Percentiles rank a stretch among this genome's conserved stretches.
Evolutionary conservation across 1,284 basidiomycete genomes (phyloP).

Genomic region (Tetrapyrgos nigripes): DNA sequence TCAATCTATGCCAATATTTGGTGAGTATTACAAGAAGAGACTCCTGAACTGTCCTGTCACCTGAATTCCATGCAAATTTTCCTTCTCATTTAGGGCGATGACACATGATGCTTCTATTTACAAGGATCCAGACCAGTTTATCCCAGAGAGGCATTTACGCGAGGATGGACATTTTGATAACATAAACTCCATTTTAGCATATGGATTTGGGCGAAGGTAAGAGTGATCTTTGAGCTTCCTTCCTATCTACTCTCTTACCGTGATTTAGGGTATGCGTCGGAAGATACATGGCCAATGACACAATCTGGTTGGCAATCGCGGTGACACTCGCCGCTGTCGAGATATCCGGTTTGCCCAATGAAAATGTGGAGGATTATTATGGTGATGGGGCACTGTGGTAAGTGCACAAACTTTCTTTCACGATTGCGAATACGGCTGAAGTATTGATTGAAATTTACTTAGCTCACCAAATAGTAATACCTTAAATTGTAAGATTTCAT

Average conservation of each 20-base stretch:
- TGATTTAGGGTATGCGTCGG: constrained; percentile 3
- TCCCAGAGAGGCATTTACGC: constrained; percentile 2
- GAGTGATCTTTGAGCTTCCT: not conserved
- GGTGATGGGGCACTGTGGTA: too few species aligned
- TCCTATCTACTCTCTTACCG: not conserved
- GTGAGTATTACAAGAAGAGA: not conserved
- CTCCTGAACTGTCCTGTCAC: not conserved
- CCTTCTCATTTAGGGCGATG: constrained; percentile 6
- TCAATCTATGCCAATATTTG: not conserved
- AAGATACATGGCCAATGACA: constrained; percentile 6
- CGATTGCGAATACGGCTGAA: too few species aligned
- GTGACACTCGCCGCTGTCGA: constrained; percentile 4
- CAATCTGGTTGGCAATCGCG: constrained; percentile 18
- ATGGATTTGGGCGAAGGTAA: constrained; percentile 7
- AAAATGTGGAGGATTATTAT: not conserved
- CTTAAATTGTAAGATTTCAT: too few species aligned
- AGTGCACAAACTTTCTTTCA: too few species aligned
- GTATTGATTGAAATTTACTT: too few species aligned
- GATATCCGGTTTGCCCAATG: not conserved
- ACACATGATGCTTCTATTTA: constrained; percentile 1
- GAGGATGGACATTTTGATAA: not conserved
- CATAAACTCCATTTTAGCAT: constrained; percentile 1
- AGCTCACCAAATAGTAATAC: too few species aligned
- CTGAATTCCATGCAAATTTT: not conserved
- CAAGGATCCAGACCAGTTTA: constrained; percentile 5